Base-by-base conservation (phyloP, 148 eudicot genomes). In the Euryodendron excelsum region DNA sequence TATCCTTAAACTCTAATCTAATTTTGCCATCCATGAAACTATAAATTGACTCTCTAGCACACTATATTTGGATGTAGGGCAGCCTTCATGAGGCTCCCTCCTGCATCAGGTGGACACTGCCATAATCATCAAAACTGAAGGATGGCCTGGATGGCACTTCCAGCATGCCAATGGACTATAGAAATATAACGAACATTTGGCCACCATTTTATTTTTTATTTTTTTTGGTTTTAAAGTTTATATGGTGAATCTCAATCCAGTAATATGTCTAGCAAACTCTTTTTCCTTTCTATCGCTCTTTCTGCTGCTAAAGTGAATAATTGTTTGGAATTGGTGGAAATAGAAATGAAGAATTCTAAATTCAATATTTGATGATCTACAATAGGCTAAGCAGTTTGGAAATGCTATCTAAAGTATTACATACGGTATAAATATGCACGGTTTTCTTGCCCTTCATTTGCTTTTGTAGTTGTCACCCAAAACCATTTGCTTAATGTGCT, bases 401-500 rank as follows among this genome's bases (percentile, higher is more conserved):
- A 28, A 36, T 50, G 28, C n/a, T 56, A 21, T 74, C 39, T 23
- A 61, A 73, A 39, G 30, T 74, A 13, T 56, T 15, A 17, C 9
- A 4, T 23, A 23, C 10, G 13, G 0, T 34, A 69, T 47, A 11
- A 41, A 41, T 44, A 69, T n/a, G 20, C 52, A 69, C 53, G 27
- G 52, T 4, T 63, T 31, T 75, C 28, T 33, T 48, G 5, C 60
- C 25, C 50, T 64, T 76, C 60, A 63, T 45, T 76, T 75, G 3
- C 44, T 17, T 63, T 45, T 62, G 20, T 21, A 23, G 45, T 58
- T 81, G 23, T 62, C 34, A 60, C 23, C 31, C 73, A 25, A 67
- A 77, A 17, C 20, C 34, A 15, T 34, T n/a, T 36, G 27, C 52
- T n/a, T 67, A 3, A n/a, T 33, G 37, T 77, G 36, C 34, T 50